Percentiles rank a stretch among this genome's conserved stretches.
These are phyloP conservation scores for Hebeloma cylindrosporum DNA, from an alignment of 768 basidiomycete genomes.

Conservation along the genomic window DNA sequence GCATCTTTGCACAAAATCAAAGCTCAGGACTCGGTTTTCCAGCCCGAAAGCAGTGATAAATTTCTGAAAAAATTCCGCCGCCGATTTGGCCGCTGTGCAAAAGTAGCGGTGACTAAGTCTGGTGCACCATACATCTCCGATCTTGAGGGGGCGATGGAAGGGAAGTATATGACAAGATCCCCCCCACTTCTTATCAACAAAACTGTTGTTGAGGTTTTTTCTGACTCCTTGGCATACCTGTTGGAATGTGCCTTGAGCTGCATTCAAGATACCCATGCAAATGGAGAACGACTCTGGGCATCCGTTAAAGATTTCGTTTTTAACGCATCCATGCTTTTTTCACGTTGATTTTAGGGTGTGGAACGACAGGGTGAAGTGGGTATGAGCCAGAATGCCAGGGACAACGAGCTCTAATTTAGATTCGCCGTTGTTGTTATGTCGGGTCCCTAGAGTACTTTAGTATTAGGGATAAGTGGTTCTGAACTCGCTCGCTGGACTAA, in stretches of 20 bases:
- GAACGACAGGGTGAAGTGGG: slow-evolving; percentile 32
- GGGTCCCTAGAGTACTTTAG: too few species aligned
- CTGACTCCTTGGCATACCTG: slow-evolving; percentile 51
- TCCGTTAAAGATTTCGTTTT: slow-evolving; percentile 32
- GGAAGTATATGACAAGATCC: slow-evolving; percentile 35
- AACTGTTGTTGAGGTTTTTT: slow-evolving; percentile 42
- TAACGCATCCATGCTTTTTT: background rate
- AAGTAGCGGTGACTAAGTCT: too few species aligned
- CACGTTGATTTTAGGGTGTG: slow-evolving; percentile 2
- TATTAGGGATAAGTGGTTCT: too few species aligned
- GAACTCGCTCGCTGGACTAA: too few species aligned
- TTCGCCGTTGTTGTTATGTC: too few species aligned
- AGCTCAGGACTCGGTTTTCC: too few species aligned
- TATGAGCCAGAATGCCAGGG: too few species aligned
- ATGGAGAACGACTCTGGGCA: slow-evolving; percentile 40
- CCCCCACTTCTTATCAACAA: slow-evolving; percentile 42
- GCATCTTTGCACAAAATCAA: too few species aligned
- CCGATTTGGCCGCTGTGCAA: too few species aligned
- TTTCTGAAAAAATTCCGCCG: too few species aligned
- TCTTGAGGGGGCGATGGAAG: slow-evolving; percentile 23
- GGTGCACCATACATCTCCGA: slow-evolving; percentile 31
- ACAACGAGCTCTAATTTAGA: too few species aligned
- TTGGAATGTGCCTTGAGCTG: slow-evolving; percentile 41
- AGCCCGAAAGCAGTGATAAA: too few species aligned
- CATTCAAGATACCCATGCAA: slow-evolving; percentile 45